Percentiles rank a stretch among this genome's conserved stretches.
Conservation (phyloP, 225 moss, liverwort and hornwort species). For the Pseudisothecium myosuroides region DNA sequence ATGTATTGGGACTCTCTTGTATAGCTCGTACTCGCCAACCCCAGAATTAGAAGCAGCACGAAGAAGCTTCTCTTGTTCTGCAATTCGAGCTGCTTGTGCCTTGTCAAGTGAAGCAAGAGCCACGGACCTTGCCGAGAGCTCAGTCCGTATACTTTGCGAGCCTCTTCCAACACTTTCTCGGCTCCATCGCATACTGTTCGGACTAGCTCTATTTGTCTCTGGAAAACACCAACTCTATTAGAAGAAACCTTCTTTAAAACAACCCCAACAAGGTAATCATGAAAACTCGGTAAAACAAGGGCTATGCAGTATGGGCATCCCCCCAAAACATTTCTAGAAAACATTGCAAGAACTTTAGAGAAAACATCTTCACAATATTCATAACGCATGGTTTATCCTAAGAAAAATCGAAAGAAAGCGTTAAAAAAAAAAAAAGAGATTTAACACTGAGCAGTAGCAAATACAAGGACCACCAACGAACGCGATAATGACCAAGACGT, state of each 20-base stretch:
- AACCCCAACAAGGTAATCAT: neutral
- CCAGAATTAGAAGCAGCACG: slow-evolving; percentile 75
- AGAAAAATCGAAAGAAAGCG: neutral
- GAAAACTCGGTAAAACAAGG: neutral
- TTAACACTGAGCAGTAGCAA: neutral
- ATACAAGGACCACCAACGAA: neutral
- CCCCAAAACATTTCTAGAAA: neutral
- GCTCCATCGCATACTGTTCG: slow-evolving; percentile 81
- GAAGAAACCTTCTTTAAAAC: neutral
- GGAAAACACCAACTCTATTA: slow-evolving; percentile 13
- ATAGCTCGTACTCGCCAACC: slow-evolving; percentile 44
- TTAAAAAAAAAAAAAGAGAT: neutral
- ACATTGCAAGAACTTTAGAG: neutral
- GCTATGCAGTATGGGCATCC: neutral
- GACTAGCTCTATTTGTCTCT: slow-evolving; percentile 91
- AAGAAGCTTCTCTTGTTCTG: slow-evolving; percentile 82
- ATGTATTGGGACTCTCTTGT: neutral
- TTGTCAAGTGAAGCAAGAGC: slow-evolving; percentile 78
- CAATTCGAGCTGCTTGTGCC: slow-evolving; percentile 61
- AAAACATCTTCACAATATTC: neutral
- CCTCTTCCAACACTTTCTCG: slow-evolving; percentile 83
- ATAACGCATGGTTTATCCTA: neutral
- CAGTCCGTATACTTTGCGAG: slow-evolving; percentile 86
- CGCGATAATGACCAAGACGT: neutral
- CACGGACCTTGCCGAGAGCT: slow-evolving; percentile 78